Conservation (phyloP, 139 green algal genomes). For the Micromonas commoda region DNA sequence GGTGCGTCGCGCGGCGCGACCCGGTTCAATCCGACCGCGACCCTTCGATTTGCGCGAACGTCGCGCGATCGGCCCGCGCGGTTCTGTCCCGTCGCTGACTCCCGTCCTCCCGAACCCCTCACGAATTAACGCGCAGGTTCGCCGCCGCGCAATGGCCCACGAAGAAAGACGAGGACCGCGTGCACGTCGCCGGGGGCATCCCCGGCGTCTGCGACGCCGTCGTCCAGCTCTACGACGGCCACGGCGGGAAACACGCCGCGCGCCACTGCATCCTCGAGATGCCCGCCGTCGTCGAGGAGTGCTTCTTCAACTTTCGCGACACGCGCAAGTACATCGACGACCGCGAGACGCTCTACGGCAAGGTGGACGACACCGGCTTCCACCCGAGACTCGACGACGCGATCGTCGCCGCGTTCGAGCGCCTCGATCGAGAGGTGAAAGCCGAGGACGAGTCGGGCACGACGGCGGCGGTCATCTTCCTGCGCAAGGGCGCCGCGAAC, state of each 20-base stretch:
- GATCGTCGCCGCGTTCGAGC: background rate
- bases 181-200: background rate
- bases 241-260: background rate
- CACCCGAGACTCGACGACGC: background rate
- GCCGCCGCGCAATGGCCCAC: background rate
- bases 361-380: background rate
- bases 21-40: too few relatives aligned
- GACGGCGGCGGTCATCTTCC: background rate
- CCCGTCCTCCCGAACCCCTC: too few relatives aligned
- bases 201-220: background rate
- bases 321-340: background rate
- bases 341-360: background rate
- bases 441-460: background rate
- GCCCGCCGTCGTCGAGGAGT: background rate
- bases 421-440: background rate
- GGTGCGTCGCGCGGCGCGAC: too few relatives aligned
- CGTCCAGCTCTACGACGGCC: background rate
- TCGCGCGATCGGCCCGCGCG: too few relatives aligned
- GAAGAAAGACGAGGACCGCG: constrained; percentile 1
- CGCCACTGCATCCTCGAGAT: background rate
- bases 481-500: too few relatives aligned
- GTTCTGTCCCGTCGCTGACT: too few relatives aligned
- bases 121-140: too few relatives aligned
- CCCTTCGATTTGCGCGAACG: too few relatives aligned
- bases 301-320: background rate